These are phyloP conservation scores for Sclerotinia spermophila DNA, from an alignment of 2,329 filamentous ascomycete species.

Conservation along the genomic window DNA sequence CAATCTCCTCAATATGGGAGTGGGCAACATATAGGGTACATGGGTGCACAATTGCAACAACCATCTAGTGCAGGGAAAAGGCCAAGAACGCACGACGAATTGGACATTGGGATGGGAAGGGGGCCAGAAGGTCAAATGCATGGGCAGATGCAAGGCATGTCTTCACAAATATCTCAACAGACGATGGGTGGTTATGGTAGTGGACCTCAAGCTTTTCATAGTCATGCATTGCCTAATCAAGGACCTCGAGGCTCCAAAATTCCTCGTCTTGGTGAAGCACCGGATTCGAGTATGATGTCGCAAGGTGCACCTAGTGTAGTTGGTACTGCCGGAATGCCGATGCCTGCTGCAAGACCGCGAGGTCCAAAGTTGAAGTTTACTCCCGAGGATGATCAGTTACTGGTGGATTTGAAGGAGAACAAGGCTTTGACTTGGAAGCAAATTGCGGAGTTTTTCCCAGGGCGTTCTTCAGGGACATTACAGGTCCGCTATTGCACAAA, in stretches of 20 bases:
- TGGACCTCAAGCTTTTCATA: constrained; percentile 53
- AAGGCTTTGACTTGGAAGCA: constrained; percentile 96
- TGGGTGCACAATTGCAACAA: constrained; percentile 36
- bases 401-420: constrained; percentile 90
- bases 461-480: constrained; percentile 81
- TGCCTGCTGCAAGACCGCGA: constrained; percentile 73
- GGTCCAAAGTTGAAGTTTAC: constrained; percentile 94
- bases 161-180: constrained; percentile 55
- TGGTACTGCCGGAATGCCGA: constrained; percentile 81
- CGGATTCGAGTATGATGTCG: constrained; percentile 41
- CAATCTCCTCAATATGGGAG: constrained; percentile 46
- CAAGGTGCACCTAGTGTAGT: constrained; percentile 77
- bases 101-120: constrained; percentile 48
- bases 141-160: constrained; percentile 41
- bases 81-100: constrained; percentile 49
- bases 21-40: constrained; percentile 50
- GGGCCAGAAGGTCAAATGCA: constrained; percentile 44
- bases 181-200: constrained; percentile 45
- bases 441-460: constrained; percentile 94
- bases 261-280: constrained; percentile 54
- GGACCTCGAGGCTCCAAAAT: constrained; percentile 62
- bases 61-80: constrained; percentile 45
- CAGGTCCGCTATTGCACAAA: constrained; percentile 96
- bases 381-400: constrained; percentile 80
- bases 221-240: constrained; percentile 75